Evolutionary conservation across 768 basidiomycete genomes (phyloP).

Genomic region (Boletellus ananiceps): DNA sequence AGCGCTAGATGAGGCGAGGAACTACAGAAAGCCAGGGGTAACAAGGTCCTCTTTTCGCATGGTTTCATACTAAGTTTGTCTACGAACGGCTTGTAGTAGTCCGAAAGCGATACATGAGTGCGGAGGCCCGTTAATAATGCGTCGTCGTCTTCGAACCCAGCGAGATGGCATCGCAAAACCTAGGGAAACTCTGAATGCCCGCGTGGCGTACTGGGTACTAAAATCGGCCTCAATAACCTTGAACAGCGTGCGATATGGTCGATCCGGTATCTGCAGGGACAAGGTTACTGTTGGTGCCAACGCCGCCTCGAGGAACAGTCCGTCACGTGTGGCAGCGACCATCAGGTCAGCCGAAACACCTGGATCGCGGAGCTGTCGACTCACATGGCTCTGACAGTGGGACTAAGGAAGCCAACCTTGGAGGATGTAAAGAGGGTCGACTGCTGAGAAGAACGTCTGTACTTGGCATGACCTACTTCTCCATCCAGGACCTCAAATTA

Average conservation of each 20-base stretch:
- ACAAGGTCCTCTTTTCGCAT: constrained; percentile 8
- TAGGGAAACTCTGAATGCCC: not conserved
- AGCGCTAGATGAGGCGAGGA: not conserved
- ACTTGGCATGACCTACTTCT: no score
- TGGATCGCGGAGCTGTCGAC: no score
- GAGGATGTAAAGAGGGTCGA: no score
- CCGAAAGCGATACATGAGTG: constrained; percentile 2
- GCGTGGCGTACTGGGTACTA: not conserved
- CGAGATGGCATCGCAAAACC: not conserved
- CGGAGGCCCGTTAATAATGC: not conserved
- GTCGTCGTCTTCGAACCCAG: no score
- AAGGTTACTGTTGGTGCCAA: not conserved
- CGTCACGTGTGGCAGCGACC: not conserved
- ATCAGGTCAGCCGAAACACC: no score
- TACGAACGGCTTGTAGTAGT: constrained; percentile 1
- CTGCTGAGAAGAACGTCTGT: no score
- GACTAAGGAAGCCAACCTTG: no score
- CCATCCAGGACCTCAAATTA: no score
- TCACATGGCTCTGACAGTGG: no score
- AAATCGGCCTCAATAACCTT: not conserved
- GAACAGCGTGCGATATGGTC: not conserved
- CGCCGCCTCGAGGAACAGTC: not conserved
- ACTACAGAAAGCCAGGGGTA: not conserved
- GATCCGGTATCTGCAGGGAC: not conserved
- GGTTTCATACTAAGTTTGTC: constrained; percentile 1